A percentile compares a stretch with the other conserved stretches of the same genome.
phyloP scores from a whole-genome alignment of 2,329 filamentous ascomycete genomes.

The Boeremia lycopersici region DNA sequence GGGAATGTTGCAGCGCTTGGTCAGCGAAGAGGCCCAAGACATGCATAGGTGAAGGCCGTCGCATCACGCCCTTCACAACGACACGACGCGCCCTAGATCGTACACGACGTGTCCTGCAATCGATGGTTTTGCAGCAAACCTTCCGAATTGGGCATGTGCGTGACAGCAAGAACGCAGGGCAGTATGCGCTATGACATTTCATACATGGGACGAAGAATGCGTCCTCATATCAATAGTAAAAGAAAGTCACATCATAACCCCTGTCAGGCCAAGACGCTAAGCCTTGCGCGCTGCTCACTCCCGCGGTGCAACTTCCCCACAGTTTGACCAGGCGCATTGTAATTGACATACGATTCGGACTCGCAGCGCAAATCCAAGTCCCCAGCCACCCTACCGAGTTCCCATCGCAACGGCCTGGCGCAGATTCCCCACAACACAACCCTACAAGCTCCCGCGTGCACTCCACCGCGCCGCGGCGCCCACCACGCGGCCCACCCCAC shows the following conservation, averaged over 20 bases:
- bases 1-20: background rate
- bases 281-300: conserved; percentile 10
- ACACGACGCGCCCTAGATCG: conserved; percentile 7
- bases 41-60: background rate
- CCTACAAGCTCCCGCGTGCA: conserved; percentile 15
- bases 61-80: conserved; percentile 6
- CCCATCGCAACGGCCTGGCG: background rate
- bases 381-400: background rate
- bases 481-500: conserved; percentile 1
- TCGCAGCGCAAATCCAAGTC: background rate
- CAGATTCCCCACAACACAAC: background rate
- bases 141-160: background rate
- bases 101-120: conserved; percentile 7
- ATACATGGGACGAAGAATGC: background rate
- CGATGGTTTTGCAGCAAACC: background rate
- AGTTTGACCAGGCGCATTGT: conserved; percentile 1
- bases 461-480: conserved; percentile 15
- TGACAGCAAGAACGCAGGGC: background rate
- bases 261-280: conserved; percentile 4
- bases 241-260: background rate
- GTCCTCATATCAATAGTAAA: background rate
- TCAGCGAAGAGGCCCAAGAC: background rate
- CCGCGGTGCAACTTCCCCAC: conserved; percentile 15
- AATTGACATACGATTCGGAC: background rate
- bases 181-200: background rate